phyloP scores from a whole-genome alignment of 495 filamentous ascomycete genomes.

The Penicillium soppii region DNA sequence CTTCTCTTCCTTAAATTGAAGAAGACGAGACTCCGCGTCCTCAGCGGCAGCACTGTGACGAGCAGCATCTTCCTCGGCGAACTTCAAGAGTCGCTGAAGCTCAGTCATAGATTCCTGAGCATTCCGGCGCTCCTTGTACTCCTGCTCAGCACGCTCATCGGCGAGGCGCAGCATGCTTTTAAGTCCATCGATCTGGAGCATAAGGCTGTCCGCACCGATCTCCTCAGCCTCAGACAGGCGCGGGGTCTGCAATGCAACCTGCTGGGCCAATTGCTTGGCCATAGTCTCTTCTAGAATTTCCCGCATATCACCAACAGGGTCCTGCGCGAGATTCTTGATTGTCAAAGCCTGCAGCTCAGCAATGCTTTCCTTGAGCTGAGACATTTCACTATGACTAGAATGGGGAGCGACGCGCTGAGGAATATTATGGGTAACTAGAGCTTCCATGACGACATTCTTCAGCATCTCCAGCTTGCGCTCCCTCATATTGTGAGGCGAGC shows the following conservation, averaged over 20 bases:
- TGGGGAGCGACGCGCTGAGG: constrained; percentile 32
- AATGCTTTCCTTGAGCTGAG: constrained; percentile 56
- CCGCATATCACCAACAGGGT: constrained; percentile 41
- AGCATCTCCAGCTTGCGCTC: constrained; percentile 84
- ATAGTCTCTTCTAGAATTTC: constrained; percentile 49
- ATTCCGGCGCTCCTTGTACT: constrained; percentile 62
- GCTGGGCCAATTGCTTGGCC: constrained; percentile 35
- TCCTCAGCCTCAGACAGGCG: constrained; percentile 44
- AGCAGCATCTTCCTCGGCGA: constrained; percentile 69
- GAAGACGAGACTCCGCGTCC: constrained; percentile 58
- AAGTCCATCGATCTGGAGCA: constrained; percentile 53
- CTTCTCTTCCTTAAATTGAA: constrained; percentile 53
- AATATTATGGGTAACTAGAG: constrained; percentile 58
- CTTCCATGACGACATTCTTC: constrained; percentile 75
- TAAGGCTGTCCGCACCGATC: constrained; percentile 49
- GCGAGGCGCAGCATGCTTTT: constrained; percentile 54
- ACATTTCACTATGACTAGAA: constrained; percentile 40
- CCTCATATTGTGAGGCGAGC: constrained; percentile 62
- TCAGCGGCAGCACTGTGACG: constrained; percentile 69
- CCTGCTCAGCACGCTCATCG: constrained; percentile 54
- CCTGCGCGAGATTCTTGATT: constrained; percentile 38
- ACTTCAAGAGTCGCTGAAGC: constrained; percentile 65
- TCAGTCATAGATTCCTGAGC: constrained; percentile 74
- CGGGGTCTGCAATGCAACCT: constrained; percentile 13
- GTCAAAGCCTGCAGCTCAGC: constrained; percentile 55